Evolutionary conservation across 176 grass and related monocot species (phyloP).

Genomic region (Chrysopogon serrulatus): DNA sequence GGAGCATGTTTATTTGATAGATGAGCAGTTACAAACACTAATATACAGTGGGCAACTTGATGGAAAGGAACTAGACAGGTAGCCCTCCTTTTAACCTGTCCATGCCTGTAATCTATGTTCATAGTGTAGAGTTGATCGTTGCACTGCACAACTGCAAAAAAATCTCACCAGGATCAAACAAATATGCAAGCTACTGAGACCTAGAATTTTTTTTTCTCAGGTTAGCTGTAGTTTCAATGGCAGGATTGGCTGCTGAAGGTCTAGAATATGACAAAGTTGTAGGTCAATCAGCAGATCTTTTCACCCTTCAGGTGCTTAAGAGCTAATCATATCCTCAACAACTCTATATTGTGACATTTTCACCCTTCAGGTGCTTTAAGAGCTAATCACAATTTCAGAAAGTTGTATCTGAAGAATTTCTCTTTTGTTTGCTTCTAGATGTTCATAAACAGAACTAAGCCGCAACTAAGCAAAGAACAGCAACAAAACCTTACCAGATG

Average conservation of each 20-base stretch:
- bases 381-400: background rate
- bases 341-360: background rate
- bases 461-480: constrained; percentile 68
- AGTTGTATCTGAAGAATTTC: background rate
- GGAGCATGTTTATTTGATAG: constrained; percentile 90
- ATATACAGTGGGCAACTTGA: constrained; percentile 94
- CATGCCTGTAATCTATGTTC: too few species aligned
- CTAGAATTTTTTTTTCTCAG: constrained; percentile 29
- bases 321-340: background rate
- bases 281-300: constrained; percentile 88
- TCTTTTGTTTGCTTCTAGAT: constrained; percentile 35
- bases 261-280: constrained; percentile 91
- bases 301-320: constrained; percentile 68
- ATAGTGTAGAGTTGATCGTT: too few species aligned
- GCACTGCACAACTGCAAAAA: background rate
- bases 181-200: background rate
- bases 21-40: constrained; percentile 66
- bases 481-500: constrained; percentile 98
- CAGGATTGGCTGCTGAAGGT: constrained; percentile 88
- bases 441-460: constrained; percentile 84
- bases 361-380: constrained; percentile 56
- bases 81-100: background rate
- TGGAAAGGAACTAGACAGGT: constrained; percentile 82
- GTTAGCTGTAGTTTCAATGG: constrained; percentile 95
- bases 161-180: background rate